These are phyloP conservation scores for Vicia faba DNA, from an alignment of 306 rosid species.

Conservation along the genomic window DNA sequence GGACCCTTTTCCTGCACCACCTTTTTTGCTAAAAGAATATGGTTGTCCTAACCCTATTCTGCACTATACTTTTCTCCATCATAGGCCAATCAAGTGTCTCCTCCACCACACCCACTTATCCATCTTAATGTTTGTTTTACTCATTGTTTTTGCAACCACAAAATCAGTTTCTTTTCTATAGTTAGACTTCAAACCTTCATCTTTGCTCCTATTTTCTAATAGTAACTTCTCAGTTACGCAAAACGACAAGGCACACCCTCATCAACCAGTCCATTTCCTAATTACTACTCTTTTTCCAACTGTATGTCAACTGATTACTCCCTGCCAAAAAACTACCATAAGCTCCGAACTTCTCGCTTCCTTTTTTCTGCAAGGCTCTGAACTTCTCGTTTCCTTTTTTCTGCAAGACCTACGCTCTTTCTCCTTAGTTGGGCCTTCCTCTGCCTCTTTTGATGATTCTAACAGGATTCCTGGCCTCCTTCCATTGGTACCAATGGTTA, in stretches of 20 bases:
- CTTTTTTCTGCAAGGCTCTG: background rate
- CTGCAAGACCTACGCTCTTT: background rate
- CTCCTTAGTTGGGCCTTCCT: background rate
- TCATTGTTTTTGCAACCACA: background rate
- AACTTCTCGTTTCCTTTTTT: too few relatives aligned
- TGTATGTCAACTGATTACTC: background rate
- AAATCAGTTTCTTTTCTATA: background rate
- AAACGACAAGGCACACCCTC: background rate
- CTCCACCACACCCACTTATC: background rate
- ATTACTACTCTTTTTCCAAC: background rate
- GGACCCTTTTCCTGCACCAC: background rate
- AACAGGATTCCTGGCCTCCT: background rate
- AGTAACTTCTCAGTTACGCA: background rate
- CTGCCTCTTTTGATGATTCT: background rate
- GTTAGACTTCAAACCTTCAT: background rate
- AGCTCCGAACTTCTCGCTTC: background rate
- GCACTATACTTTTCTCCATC: background rate
- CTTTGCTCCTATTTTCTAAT: background rate
- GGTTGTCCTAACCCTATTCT: conserved; percentile 33
- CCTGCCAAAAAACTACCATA: background rate
- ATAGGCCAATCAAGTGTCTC: background rate
- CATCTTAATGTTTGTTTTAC: background rate
- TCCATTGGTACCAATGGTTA: background rate
- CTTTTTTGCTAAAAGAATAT: background rate
- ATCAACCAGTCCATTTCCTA: background rate